phyloP scores from a whole-genome alignment of 2,329 filamentous ascomycete species.

The Aspergillus sp. region DNA sequence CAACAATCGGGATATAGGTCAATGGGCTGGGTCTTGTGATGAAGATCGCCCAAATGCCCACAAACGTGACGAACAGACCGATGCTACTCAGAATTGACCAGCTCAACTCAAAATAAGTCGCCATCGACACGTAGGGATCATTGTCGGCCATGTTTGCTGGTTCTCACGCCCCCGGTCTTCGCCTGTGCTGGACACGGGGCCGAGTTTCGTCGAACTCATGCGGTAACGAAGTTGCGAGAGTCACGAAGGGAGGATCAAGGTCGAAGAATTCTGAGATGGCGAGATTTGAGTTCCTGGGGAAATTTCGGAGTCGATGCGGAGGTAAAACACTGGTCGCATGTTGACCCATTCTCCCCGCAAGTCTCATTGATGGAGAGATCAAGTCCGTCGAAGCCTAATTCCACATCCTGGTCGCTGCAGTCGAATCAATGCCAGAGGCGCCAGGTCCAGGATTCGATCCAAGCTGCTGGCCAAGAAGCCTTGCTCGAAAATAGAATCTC shows the following conservation, averaged over 20 bases:
- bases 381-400: not conserved
- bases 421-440: not conserved
- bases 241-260: not conserved
- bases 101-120: conserved; percentile 16
- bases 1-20: conserved; percentile 11
- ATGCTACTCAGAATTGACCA: conserved; percentile 17
- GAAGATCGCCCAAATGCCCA: conserved; percentile 12
- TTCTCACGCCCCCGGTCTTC: not conserved
- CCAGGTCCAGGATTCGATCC: not conserved
- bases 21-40: conserved; percentile 11
- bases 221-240: not conserved
- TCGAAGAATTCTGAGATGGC: not conserved
- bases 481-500: not conserved
- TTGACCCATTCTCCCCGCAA: not conserved
- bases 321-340: conserved; percentile 7
- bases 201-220: not conserved
- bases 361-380: conserved; percentile 4
- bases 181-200: conserved; percentile 4
- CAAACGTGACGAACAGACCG: conserved; percentile 11
- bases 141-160: conserved; percentile 1
- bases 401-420: not conserved
- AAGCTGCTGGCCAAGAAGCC: not conserved
- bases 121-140: not conserved
- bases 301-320: conserved; percentile 1
- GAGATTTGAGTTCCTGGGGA: not conserved